Base-by-base conservation (phyloP, 371 early-diverging fungal genomes). In the Saksenaea vasiformis region DNA sequence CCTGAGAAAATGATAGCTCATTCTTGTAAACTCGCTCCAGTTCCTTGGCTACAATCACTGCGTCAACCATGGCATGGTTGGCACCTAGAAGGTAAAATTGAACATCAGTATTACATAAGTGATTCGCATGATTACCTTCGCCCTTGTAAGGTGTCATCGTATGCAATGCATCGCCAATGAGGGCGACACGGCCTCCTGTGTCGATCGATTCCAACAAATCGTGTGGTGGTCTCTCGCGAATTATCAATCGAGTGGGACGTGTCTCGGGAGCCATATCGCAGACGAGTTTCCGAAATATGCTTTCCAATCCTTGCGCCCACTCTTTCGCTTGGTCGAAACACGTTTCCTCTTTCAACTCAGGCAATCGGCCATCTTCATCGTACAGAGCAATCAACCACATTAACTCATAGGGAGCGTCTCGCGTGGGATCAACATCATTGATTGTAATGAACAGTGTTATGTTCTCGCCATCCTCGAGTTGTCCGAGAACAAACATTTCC, bases 121-220 rank as follows among this genome's bases (percentile, higher is more conserved):
- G 11, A 1, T 10, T 7, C 5, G 22, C 3, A 8, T 47, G 27
- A 5, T 22, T 22, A 62, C 73, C 68, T 61, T 73, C 74, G 11
- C 70, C 74, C 2, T 63, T 54, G 28, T 38, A 68, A 34, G 51
- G 31, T 9, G 74, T 70, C 70, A 70, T 65, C 3, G 60, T 22
- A 31, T 73, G 70, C 2, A 58, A 57, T 3, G 70, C 74, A 56
- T 73, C 70, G n/a, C 70, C 68, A 7, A 70, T 37, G 0, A 70
- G 27, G 7, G 60, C 36, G 15, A 73, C 65, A 1, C 58, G 60
- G 11, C 53, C 58, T 2, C 41, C 15, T 1, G 26, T 10, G 13
- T 58, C 8, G 24, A 22, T 47, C 7, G 22, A 47, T 22, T 8
- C 22, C 24, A 47, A 7, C 2, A 10, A n/a, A 1, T 17, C 51